A percentile compares a stretch with the other conserved stretches of the same genome.
Evolutionary conservation across 768 basidiomycete species (phyloP).

Genomic region (Podaxis mareebaensis): DNA sequence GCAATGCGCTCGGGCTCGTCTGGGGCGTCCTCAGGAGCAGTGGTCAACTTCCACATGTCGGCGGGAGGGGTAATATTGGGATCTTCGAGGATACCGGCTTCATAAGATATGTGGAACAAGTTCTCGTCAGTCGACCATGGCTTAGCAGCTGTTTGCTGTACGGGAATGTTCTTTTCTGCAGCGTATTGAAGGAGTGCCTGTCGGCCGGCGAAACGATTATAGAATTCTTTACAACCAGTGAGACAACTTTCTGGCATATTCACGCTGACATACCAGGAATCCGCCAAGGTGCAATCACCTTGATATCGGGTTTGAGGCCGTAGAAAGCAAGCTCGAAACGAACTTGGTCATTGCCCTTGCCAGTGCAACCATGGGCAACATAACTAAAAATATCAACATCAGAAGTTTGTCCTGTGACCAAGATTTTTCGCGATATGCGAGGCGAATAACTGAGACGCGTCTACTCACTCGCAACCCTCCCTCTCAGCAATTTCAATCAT

Average conservation of each 20-base stretch:
- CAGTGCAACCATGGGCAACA: conserved; percentile 98
- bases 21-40: conserved; percentile 81
- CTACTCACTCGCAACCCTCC: conserved; percentile 91
- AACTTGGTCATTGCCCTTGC: conserved; percentile 99
- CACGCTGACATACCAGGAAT: conserved; percentile 66
- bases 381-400: conserved; percentile 49
- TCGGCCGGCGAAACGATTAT: conserved; percentile 95
- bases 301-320: conserved; percentile 97
- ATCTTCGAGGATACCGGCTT: conserved; percentile 98
- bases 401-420: neutral
- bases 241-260: neutral
- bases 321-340: conserved; percentile 99
- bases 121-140: conserved; percentile 99
- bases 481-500: conserved; percentile 93
- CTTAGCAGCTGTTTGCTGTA: conserved; percentile 92
- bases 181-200: conserved; percentile 92
- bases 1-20: conserved; percentile 72
- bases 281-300: conserved; percentile 98
- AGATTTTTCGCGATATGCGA: neutral
- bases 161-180: conserved; percentile 84
- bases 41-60: conserved; percentile 99
- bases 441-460: neutral
- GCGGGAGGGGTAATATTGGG: conserved; percentile 90
- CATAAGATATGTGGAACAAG: conserved; percentile 99
- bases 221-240: conserved; percentile 65